These are phyloP conservation scores for Pistacia vera DNA, from an alignment of 345 rosid species.

Conservation along the genomic window DNA sequence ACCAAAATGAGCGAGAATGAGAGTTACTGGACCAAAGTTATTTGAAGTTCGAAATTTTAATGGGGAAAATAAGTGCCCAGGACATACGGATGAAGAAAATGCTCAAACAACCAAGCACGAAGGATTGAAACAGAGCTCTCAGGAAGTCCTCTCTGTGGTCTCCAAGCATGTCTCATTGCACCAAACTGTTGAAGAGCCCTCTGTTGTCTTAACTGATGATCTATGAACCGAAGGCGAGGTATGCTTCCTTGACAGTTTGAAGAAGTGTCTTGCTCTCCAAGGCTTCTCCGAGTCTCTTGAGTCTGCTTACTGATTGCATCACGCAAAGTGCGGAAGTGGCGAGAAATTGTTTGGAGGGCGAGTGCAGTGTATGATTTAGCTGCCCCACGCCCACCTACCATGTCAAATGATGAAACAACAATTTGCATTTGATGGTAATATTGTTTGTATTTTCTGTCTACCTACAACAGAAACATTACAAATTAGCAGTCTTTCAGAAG, in stretches of 20 bases:
- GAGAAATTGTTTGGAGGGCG: constrained; percentile 87
- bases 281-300: constrained; percentile 52
- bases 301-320: constrained; percentile 77
- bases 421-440: constrained; percentile 87
- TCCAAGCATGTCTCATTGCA: constrained; percentile 90
- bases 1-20: background rate
- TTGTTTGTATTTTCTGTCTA: constrained; percentile 81
- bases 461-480: constrained; percentile 41
- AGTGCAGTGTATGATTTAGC: constrained; percentile 93
- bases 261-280: constrained; percentile 76
- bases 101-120: constrained; percentile 98
- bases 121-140: constrained; percentile 92
- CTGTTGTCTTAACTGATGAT: constrained; percentile 86
- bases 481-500: constrained; percentile 17
- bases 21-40: constrained; percentile 4
- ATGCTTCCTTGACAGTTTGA: constrained; percentile 59
- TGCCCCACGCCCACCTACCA: constrained; percentile 72
- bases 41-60: constrained; percentile 2
- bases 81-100: constrained; percentile 91
- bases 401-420: constrained; percentile 75
- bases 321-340: constrained; percentile 79
- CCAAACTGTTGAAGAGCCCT: constrained; percentile 92
- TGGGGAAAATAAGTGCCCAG: background rate
- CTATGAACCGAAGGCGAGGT: constrained; percentile 79
- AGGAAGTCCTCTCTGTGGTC: constrained; percentile 98